Evolutionary conservation across 768 basidiomycete species (phyloP).

Genomic region (Boletus rufocinnamomeus): DNA sequence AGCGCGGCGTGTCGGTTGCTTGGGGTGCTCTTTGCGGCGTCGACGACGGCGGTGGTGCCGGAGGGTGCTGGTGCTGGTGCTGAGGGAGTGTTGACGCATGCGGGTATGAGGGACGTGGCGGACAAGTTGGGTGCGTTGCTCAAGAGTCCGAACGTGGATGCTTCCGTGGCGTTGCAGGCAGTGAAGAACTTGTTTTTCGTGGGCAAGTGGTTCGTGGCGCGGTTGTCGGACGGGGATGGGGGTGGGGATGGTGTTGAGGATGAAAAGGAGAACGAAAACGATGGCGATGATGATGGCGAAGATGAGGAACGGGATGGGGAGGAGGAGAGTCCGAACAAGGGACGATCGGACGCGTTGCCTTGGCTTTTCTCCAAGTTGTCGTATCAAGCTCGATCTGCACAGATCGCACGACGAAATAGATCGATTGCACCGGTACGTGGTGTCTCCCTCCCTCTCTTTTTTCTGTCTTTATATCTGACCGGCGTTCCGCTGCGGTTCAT

Average conservation of each 20-base stretch:
- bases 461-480: too few species aligned
- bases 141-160: conserved; percentile 78
- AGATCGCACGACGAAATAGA: conserved; percentile 66
- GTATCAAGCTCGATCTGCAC: conserved; percentile 77
- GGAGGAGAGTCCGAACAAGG: too few species aligned
- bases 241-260: conserved; percentile 14
- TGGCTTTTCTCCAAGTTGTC: conserved; percentile 97
- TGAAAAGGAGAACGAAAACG: conserved; percentile 25
- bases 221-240: conserved; percentile 29
- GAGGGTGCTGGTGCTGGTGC: neutral
- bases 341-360: conserved; percentile 58
- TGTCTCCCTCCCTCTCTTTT: neutral
- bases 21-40: conserved; percentile 65
- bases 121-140: conserved; percentile 75
- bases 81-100: conserved; percentile 50
- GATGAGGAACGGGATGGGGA: conserved; percentile 22
- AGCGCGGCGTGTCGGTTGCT: conserved; percentile 75
- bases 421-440: conserved; percentile 34
- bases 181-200: conserved; percentile 94
- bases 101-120: conserved; percentile 68
- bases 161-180: conserved; percentile 71
- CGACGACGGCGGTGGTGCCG: conserved; percentile 31
- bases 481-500: neutral
- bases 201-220: conserved; percentile 76
- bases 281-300: conserved; percentile 18